Evolutionary conservation across 2,329 filamentous ascomycete species (phyloP).

Genomic region (Aspergillus fructus): DNA sequence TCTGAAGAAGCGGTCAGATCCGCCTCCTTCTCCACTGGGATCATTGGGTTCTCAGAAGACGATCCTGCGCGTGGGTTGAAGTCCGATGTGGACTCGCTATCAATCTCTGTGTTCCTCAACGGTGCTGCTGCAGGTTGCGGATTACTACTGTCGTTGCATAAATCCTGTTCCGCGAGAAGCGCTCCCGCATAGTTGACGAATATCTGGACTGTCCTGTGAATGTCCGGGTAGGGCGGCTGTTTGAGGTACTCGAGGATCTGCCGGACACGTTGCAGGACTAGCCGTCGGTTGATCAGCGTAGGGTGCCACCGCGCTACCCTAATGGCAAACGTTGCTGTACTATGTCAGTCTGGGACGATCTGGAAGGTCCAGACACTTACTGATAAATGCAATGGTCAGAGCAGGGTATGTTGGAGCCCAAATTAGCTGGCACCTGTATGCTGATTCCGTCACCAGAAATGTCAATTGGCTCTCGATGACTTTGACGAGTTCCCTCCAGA

Average conservation of each 20-base stretch:
- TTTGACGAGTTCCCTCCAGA: slow-evolving; percentile 34
- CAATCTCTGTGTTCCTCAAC: background rate
- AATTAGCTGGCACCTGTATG: slow-evolving; percentile 34
- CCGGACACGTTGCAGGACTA: slow-evolving; percentile 32
- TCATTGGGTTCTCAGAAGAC: background rate
- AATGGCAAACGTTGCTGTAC: slow-evolving; percentile 31
- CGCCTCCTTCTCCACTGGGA: slow-evolving; percentile 18
- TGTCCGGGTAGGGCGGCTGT: slow-evolving; percentile 38
- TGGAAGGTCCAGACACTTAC: slow-evolving; percentile 24
- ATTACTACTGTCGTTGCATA: background rate
- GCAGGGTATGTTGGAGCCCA: slow-evolving; percentile 38
- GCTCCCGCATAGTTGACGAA: slow-evolving; percentile 37
- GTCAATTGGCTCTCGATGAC: slow-evolving; percentile 35
- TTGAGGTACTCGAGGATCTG: slow-evolving; percentile 36
- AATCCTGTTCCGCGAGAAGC: slow-evolving; percentile 29
- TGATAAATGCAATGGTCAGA: slow-evolving; percentile 36
- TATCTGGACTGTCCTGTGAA: slow-evolving; percentile 38
- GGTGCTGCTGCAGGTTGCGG: background rate
- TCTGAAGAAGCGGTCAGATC: slow-evolving; percentile 21
- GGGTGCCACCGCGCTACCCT: slow-evolving; percentile 36
- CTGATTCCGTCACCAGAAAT: slow-evolving; percentile 32
- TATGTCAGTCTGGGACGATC: slow-evolving; percentile 10
- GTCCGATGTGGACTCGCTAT: background rate
- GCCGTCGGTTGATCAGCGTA: slow-evolving; percentile 29
- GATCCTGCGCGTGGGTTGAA: background rate